Base-by-base conservation (phyloP, 106 monocot genomes). In the Allium cepa region DNA sequence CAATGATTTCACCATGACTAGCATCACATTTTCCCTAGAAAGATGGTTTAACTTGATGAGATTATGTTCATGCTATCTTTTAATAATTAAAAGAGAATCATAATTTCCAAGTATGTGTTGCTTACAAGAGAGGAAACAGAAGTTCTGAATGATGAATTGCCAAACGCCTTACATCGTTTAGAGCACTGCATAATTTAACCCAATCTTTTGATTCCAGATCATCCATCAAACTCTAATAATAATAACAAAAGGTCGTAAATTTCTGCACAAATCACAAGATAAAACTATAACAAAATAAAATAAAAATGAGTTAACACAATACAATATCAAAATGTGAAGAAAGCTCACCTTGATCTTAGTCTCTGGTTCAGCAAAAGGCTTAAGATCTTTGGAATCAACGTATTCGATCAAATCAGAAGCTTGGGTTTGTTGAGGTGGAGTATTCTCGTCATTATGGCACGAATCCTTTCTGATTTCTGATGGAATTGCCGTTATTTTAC, bases 141-240 rank as follows among this genome's bases (percentile, higher is more conserved):
- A 85, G 72, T 26, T 80, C 57, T 13, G 78, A 61, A 49, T 94
- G 90, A 71, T 83, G 65, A 17, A 94, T 51, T 0, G 85, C 85
- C 7, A 94, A 57, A 5, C 87, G 72, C 48, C 90, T 81, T 7
- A 85, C 83, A 68, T 87, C 82, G 53, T 94, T 94, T 53, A 94
- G 75, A 18, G 90, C 84, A 53, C 77, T 83, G 46, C 94, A 94
- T 8, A 62, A 69, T 59, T 65, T 68, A 1, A 68, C 26, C 94
- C 94, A 94, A 69, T 94, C 87, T 59, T 85, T 90, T 0, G 80
- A 87, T 9, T 76, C 82, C 77, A 94, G 70, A 12, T 90, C 85
- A 59, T 67, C 85, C 80, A 87, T 14, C 70, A 94, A 59, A 26
- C 46, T 63, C 87, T 87, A 71, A 8, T 68, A 36, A 17, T 10